Conservation (phyloP, 108 stramenopile species). For the Cyclostephanos tholiformis region DNA sequence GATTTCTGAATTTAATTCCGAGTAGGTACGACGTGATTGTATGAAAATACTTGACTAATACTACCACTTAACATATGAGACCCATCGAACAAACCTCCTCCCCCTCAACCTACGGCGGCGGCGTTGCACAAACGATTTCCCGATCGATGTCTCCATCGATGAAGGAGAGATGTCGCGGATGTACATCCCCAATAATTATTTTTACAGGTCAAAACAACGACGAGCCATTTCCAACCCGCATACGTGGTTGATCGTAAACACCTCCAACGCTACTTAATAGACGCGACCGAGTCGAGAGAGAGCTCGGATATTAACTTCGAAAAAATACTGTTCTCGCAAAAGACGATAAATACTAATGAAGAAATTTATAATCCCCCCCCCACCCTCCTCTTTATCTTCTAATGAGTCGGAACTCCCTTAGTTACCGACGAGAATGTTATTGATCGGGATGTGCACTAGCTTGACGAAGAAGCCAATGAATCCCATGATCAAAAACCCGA, state of each 20-base stretch:
- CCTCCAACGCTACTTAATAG: constrained; percentile 46
- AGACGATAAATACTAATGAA: not conserved
- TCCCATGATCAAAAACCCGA: constrained; percentile 99
- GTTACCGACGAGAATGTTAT: constrained; percentile 95
- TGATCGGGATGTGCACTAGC: constrained; percentile 99
- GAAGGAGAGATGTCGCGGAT: constrained; percentile 35
- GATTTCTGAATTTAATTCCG: constrained; percentile 14
- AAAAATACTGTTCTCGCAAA: not conserved
- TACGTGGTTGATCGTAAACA: constrained; percentile 35
- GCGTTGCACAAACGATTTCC: constrained; percentile 42
- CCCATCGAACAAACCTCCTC: not conserved
- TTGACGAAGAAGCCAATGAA: constrained; percentile 99
- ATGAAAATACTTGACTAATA: constrained; percentile 2
- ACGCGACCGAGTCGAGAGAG: constrained; percentile 36
- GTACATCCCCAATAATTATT: not conserved
- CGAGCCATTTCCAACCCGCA: constrained; percentile 33
- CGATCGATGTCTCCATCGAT: constrained; percentile 24
- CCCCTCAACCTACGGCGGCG: constrained; percentile 39
- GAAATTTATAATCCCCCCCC: not conserved
- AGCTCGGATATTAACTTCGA: not conserved
- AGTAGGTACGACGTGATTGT: not conserved
- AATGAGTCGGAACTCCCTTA: constrained; percentile 33
- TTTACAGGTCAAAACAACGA: constrained; percentile 3
- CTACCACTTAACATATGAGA: not conserved
- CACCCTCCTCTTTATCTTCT: not conserved